These are phyloP conservation scores for Clarireedia monteithiana DNA, from an alignment of 2,329 filamentous ascomycete species.

Conservation along the genomic window DNA sequence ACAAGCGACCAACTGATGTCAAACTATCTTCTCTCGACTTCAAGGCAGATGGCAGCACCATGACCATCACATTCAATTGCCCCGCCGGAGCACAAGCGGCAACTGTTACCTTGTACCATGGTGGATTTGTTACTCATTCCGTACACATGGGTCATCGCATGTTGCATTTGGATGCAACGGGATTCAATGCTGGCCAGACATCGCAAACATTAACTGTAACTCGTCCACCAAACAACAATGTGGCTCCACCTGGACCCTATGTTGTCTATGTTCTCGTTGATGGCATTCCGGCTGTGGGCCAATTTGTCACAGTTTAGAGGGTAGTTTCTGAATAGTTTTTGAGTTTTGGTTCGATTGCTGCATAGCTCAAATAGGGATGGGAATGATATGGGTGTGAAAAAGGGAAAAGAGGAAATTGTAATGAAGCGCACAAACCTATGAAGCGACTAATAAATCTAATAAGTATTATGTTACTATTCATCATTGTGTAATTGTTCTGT, in stretches of 20 bases:
- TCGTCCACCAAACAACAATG: slow-evolving; percentile 46
- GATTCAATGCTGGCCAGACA: slow-evolving; percentile 36
- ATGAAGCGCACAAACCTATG: background rate
- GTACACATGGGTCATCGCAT: slow-evolving; percentile 55
- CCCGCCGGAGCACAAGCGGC: slow-evolving; percentile 35
- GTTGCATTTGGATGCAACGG: slow-evolving; percentile 42
- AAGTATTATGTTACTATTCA: too few species aligned
- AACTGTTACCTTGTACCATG: slow-evolving; percentile 47
- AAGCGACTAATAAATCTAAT: too few species aligned
- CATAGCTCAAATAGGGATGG: slow-evolving; percentile 1
- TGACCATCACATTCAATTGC: slow-evolving; percentile 40
- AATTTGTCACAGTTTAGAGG: slow-evolving; percentile 22
- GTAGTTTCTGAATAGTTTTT: background rate
- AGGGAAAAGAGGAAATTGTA: background rate
- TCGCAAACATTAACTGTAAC: slow-evolving; percentile 41
- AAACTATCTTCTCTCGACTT: slow-evolving; percentile 37
- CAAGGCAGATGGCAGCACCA: slow-evolving; percentile 34
- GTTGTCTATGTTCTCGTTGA: slow-evolving; percentile 47
- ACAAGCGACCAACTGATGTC: slow-evolving; percentile 40
- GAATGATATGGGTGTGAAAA: background rate
- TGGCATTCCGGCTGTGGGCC: slow-evolving; percentile 26
- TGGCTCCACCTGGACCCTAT: slow-evolving; percentile 52
- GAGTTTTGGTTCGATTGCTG: background rate
- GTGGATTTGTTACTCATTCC: slow-evolving; percentile 53
- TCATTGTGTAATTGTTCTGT: too few species aligned